Evolutionary conservation across 2,329 filamentous ascomycete species (phyloP).

Genomic region (Camptophora hylomeconis): DNA sequence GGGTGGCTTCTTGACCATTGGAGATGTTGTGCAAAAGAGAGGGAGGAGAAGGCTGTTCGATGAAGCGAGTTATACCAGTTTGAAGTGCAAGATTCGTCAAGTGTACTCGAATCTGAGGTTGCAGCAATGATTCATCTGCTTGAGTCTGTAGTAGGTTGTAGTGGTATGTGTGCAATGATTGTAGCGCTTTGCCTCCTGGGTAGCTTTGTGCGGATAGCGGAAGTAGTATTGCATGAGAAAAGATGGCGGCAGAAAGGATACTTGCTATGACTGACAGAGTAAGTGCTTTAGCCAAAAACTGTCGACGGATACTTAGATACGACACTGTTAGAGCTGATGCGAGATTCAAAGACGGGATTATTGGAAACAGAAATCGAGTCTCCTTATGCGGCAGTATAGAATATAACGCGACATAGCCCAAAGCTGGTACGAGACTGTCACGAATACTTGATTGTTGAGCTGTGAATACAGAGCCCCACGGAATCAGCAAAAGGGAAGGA

Average conservation of each 20-base stretch:
- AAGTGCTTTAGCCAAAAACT: conserved; percentile 44
- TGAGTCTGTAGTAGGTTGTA: conserved; percentile 8
- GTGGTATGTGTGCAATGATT: conserved; percentile 24
- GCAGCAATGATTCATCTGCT: conserved; percentile 5
- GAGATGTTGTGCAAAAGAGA: no score
- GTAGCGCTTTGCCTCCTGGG: conserved; percentile 71
- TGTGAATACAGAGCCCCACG: conserved; percentile 19
- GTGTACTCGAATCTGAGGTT: conserved; percentile 31
- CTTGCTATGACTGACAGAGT: conserved; percentile 46
- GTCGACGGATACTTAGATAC: conserved; percentile 53
- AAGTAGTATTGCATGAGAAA: conserved; percentile 59
- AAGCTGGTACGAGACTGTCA: conserved; percentile 47
- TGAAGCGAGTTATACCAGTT: conserved; percentile 49
- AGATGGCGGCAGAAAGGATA: conserved; percentile 44
- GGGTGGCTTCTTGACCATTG: conserved; percentile 8
- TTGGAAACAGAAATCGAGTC: conserved; percentile 86
- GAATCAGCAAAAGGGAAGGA: conserved; percentile 36
- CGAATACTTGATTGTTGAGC: conserved; percentile 37
- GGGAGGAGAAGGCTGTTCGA: conserved; percentile 27
- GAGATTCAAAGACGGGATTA: conserved; percentile 66
- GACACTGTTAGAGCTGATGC: conserved; percentile 61
- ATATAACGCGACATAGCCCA: conserved; percentile 67
- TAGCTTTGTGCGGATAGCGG: conserved; percentile 82
- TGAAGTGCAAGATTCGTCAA: conserved; percentile 51
- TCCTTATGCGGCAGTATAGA: conserved; percentile 91